A percentile compares a stretch with the other conserved stretches of the same genome.
These are phyloP conservation scores for Mesembryanthemum crystallinum DNA, from an alignment of 148 eudicot species.

Conservation along the genomic window DNA sequence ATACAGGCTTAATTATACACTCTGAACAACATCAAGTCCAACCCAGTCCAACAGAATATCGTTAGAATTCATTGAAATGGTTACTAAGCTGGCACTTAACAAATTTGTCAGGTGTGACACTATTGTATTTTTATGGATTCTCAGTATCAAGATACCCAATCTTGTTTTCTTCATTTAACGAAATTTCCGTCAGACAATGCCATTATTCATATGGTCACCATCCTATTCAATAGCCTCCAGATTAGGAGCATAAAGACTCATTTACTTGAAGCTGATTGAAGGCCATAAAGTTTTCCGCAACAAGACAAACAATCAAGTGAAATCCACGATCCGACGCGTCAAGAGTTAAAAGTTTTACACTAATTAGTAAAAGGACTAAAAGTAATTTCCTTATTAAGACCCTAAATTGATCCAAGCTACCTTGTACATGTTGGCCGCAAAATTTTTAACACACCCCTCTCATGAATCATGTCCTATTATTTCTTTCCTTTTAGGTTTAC, in stretches of 20 bases:
- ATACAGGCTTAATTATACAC: neutral
- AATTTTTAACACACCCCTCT: neutral
- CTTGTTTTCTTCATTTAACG: neutral
- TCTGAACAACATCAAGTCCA: neutral
- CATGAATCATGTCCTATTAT: neutral
- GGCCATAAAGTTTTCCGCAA: too few relatives aligned
- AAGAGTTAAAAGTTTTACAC: too few relatives aligned
- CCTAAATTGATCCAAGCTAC: neutral
- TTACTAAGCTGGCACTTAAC: neutral
- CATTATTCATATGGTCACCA: neutral
- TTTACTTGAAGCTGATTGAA: neutral
- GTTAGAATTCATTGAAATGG: neutral
- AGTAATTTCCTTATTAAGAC: neutral
- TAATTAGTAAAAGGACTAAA: too few relatives aligned
- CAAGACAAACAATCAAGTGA: too few relatives aligned
- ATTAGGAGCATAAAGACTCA: neutral
- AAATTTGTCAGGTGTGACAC: neutral
- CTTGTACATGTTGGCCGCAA: neutral
- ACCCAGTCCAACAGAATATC: neutral
- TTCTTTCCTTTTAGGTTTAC: neutral
- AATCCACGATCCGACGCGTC: neutral
- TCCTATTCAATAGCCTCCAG: neutral
- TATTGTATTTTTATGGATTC: neutral
- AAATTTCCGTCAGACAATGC: neutral
- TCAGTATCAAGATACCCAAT: neutral